phyloP scores from a whole-genome alignment of 495 filamentous ascomycete species.

The Trichoderma erinaceum region DNA sequence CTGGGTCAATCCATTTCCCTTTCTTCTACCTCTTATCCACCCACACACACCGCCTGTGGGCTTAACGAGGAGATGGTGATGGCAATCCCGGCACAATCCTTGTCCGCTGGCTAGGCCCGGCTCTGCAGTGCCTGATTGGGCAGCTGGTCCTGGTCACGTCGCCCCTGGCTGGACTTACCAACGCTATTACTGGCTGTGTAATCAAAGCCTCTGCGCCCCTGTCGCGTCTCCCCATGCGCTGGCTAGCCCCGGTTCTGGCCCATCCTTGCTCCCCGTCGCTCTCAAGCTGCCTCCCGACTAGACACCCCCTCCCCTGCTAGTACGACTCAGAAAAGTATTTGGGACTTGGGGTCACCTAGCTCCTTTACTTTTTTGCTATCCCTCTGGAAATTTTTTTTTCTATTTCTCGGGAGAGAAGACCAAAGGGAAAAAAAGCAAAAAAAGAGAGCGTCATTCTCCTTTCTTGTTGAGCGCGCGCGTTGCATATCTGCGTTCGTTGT shows the following conservation, averaged over 20 bases:
- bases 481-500: background rate
- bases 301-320: constrained; percentile 7
- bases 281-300: constrained; percentile 17
- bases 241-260: constrained; percentile 33
- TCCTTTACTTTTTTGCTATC: constrained; percentile 5
- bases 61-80: constrained; percentile 20
- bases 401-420: background rate
- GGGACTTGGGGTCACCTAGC: constrained; percentile 5
- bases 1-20: background rate
- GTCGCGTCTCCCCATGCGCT: constrained; percentile 39
- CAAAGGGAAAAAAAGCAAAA: too few species aligned
- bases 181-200: constrained; percentile 41
- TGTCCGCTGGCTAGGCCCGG: constrained; percentile 39
- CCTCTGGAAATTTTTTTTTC: background rate
- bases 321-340: constrained; percentile 5
- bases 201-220: constrained; percentile 39
- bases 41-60: constrained; percentile 26
- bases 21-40: background rate
- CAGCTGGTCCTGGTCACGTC: constrained; percentile 29
- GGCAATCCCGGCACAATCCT: constrained; percentile 21
- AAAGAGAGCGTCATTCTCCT: background rate
- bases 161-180: constrained; percentile 19
- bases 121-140: constrained; percentile 39
- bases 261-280: constrained; percentile 25
- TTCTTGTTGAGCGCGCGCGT: background rate